Percentiles rank a stretch among this genome's conserved stretches.
Evolutionary conservation across 129 eudicot genomes (phyloP).

Genomic region (Pulicaria dysenterica): DNA sequence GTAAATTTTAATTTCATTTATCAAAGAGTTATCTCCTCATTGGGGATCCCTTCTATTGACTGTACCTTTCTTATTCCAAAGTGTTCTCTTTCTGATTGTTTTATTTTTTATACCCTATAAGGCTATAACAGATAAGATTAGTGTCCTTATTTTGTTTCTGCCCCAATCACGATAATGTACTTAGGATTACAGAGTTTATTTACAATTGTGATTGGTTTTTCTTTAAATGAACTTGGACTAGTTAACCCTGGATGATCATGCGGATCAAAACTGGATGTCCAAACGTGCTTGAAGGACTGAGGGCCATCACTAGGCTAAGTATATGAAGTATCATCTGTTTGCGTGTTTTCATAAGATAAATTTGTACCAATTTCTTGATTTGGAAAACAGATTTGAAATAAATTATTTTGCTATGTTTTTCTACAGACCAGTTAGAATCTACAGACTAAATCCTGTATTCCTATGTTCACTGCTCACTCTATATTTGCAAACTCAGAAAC

Average conservation of each 20-base stretch:
- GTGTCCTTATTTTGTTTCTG: not conserved
- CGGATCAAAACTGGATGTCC: not conserved
- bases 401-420: not conserved
- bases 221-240: not conserved
- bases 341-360: not conserved
- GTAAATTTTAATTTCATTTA: too few species aligned
- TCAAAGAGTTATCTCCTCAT: too few species aligned
- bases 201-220: not conserved
- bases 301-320: not conserved
- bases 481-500: too few species aligned
- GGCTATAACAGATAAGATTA: too few species aligned
- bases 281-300: not conserved
- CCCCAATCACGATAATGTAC: not conserved
- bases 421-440: not conserved
- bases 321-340: not conserved
- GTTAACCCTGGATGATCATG: not conserved
- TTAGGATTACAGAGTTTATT: not conserved
- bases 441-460: too few species aligned
- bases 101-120: not conserved
- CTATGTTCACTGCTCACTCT: too few species aligned
- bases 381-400: too few species aligned
- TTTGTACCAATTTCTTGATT: not conserved
- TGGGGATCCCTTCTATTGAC: too few species aligned
- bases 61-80: too few species aligned
- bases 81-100: not conserved